Evolutionary conservation across 179 eudicot species (phyloP).

Genomic region (Beta corolliflora): DNA sequence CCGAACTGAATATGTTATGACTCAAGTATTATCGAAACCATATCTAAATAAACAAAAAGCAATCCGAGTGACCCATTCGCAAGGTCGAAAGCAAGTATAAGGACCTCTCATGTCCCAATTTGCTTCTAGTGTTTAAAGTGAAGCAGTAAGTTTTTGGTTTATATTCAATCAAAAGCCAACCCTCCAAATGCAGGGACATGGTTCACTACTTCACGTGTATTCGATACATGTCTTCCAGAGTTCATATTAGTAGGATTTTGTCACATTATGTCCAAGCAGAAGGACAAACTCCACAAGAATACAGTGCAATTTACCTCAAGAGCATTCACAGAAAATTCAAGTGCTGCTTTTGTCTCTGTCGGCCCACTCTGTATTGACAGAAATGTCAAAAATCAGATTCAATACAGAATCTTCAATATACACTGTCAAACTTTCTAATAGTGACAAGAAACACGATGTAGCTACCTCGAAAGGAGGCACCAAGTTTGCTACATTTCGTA

Average conservation of each 20-base stretch:
- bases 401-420: neutral
- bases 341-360: conserved; percentile 91
- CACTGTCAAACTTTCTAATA: neutral
- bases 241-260: neutral
- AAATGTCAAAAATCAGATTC: neutral
- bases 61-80: neutral
- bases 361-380: conserved; percentile 71
- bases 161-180: neutral
- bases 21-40: neutral
- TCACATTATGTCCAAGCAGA: neutral
- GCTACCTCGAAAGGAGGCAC: conserved; percentile 50
- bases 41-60: neutral
- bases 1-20: neutral
- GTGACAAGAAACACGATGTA: neutral
- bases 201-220: neutral
- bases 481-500: conserved; percentile 49
- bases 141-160: neutral
- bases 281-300: neutral
- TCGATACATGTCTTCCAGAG: neutral
- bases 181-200: neutral
- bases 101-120: neutral
- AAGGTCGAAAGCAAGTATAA: neutral
- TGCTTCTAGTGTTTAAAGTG: neutral
- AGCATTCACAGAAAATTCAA: conserved; percentile 86
- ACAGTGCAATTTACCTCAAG: conserved; percentile 54